Base-by-base conservation (phyloP, 2,329 filamentous ascomycete species). In the Sporothrix brasiliensis region DNA sequence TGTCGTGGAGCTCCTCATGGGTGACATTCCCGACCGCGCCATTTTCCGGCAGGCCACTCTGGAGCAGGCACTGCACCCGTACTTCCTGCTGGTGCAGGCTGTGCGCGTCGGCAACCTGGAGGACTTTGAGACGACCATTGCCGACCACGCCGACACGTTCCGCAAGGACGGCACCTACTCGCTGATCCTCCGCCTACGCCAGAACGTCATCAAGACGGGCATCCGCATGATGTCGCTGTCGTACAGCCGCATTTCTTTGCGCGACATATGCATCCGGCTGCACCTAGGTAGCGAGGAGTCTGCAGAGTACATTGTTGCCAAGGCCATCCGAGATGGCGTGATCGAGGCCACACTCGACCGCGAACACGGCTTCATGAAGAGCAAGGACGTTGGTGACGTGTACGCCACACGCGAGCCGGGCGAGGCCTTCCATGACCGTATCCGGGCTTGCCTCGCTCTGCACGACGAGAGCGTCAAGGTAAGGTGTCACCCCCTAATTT, bases 401-500 rank as follows among this genome's bases (percentile, higher is more conserved):
- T 99, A 99, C 79, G 93, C 94, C 69, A 99, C 95, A 56, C 88
- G 93, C 73, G 95, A 99, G 81, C 95, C 95, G 0, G 94, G 93
- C 67, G 94, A 99, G 84, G 94, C 93, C 1, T 99, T 99, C 87
- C 94, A 99, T 80, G 94, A 97, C 78, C 92, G 95, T 77, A 98
- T 99, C 76, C 88, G 89, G 75, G 95, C 95, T 56, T 97, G 95
- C 80, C 85, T 99, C 76, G 88, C 90, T 70, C 87, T 99, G 73
- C 94, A 98, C 78, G 95, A 99, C 77, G 95, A 99, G 84, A 98
- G 94, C 78, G 94, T 99, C 77, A 98, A 97, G 92, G 92, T 94
- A 85, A 78, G 83, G 78, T 71, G 63, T 58, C n/a, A 3, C 14
- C n/a, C 30, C 21, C 10, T 34, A 16, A 6, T 21, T 1, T 1